Conservation (phyloP, 805 yeast species). For the Saccharomycopsis guyanensis region DNA sequence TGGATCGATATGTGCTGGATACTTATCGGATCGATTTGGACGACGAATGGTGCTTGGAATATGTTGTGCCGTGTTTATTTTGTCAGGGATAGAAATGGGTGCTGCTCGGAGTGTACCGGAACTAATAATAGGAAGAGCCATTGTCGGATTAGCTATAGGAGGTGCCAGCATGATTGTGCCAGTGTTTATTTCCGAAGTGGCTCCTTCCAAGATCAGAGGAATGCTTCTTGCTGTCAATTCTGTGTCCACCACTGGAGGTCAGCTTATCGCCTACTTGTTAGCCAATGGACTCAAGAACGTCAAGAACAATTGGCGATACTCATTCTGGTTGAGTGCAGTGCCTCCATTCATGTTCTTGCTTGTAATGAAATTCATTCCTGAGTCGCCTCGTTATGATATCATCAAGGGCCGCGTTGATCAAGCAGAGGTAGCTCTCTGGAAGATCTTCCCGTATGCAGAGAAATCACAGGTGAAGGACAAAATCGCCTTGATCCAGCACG, state of each 20-base stretch:
- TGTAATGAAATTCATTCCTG: conserved; percentile 39
- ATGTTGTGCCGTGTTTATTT: conserved; percentile 39
- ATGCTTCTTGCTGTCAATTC: conserved; percentile 33
- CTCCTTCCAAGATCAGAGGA: conserved; percentile 36
- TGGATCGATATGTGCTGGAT: conserved; percentile 45
- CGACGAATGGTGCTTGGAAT: conserved; percentile 31
- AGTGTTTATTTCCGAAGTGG: conserved; percentile 45
- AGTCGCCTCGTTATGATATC: conserved; percentile 41
- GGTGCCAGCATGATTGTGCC: conserved; percentile 64
- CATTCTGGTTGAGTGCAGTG: conserved; percentile 33
- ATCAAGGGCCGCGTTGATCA: conserved; percentile 27
- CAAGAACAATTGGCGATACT: conserved; percentile 32
- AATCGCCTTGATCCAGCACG: conserved; percentile 40
- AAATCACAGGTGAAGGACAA: conserved; percentile 39
- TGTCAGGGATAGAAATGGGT: conserved; percentile 44
- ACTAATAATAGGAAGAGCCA: conserved; percentile 46
- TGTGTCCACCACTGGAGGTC: conserved; percentile 43
- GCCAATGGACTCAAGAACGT: conserved; percentile 29
- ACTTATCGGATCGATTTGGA: conserved; percentile 44
- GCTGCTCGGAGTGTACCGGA: conserved; percentile 33
- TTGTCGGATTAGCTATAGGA: conserved; percentile 70
- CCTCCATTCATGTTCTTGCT: conserved; percentile 36
- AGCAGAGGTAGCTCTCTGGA: conserved; percentile 38
- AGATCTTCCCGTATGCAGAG: conserved; percentile 36
- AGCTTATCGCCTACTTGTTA: conserved; percentile 36